Evolutionary conservation across 202 grass and related monocot species (phyloP).

Genomic region (Sporobolus alterniflorus): DNA sequence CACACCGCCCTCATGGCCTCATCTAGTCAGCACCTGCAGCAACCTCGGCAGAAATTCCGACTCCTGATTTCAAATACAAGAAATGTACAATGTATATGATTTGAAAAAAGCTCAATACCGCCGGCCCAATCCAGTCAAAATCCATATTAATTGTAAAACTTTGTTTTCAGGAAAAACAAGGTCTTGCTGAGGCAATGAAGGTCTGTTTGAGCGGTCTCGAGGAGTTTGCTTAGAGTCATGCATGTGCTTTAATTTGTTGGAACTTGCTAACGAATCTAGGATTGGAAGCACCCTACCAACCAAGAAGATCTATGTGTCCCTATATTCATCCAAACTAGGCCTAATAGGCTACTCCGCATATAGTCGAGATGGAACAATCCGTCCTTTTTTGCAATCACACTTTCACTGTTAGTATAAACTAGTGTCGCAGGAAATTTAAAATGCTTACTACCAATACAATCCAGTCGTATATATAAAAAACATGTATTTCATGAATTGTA

Average conservation of each 20-base stretch:
- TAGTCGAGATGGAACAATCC: neutral
- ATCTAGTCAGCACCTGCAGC: slow-evolving; percentile 10
- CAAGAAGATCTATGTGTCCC: slow-evolving; percentile 54
- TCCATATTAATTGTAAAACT: neutral
- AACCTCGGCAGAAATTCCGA: neutral
- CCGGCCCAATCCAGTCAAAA: too few species aligned
- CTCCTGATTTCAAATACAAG: neutral
- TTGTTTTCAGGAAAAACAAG: neutral
- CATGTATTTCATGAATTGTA: neutral
- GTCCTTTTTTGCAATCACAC: neutral
- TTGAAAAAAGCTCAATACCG: too few species aligned
- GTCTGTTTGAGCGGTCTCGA: slow-evolving; percentile 37
- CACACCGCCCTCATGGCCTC: neutral
- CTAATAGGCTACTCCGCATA: neutral
- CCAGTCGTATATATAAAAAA: neutral
- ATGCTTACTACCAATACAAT: neutral
- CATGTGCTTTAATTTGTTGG: slow-evolving; percentile 55
- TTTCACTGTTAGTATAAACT: neutral
- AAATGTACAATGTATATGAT: too few species aligned
- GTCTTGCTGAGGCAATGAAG: neutral
- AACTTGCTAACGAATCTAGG: slow-evolving; percentile 66
- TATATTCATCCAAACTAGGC: slow-evolving; percentile 18
- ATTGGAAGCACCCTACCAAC: slow-evolving; percentile 40
- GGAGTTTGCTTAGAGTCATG: slow-evolving; percentile 46
- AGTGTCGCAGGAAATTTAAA: neutral